Conservation (phyloP, 2,329 filamentous ascomycete genomes). For the Cladosporium oxysporum region DNA sequence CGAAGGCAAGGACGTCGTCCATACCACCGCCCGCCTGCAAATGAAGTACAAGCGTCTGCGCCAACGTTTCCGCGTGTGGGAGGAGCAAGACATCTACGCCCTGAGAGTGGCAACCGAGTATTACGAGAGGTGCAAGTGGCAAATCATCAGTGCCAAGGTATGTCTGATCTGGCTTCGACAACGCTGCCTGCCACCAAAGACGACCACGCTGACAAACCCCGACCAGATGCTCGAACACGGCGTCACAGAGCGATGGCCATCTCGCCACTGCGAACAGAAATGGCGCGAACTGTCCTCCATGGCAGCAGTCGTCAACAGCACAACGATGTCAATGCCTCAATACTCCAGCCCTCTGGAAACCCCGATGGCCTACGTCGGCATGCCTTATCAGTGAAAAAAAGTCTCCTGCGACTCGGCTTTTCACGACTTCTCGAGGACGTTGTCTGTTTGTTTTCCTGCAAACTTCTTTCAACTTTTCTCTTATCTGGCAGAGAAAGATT, state of each 20-base stretch:
- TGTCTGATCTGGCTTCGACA: conserved; percentile 17
- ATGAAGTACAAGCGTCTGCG: conserved; percentile 57
- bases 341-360: conserved; percentile 34
- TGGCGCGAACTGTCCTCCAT: conserved; percentile 48
- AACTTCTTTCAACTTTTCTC: neutral
- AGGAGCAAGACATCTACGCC: conserved; percentile 52
- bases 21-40: conserved; percentile 55
- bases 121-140: conserved; percentile 56
- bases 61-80: conserved; percentile 54
- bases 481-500: neutral
- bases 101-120: conserved; percentile 54
- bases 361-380: conserved; percentile 29
- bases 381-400: conserved; percentile 24
- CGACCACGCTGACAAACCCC: conserved; percentile 2
- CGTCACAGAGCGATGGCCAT: conserved; percentile 53
- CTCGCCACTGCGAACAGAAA: conserved; percentile 53
- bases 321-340: conserved; percentile 20
- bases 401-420: neutral
- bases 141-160: conserved; percentile 56
- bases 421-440: neutral
- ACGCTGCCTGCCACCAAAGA: neutral
- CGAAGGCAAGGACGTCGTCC: conserved; percentile 49
- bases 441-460: neutral
- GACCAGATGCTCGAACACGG: conserved; percentile 56
- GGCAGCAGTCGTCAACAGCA: conserved; percentile 21